Base-by-base conservation (phyloP, 2,329 filamentous ascomycete genomes). In the Orbilia oligospora region DNA sequence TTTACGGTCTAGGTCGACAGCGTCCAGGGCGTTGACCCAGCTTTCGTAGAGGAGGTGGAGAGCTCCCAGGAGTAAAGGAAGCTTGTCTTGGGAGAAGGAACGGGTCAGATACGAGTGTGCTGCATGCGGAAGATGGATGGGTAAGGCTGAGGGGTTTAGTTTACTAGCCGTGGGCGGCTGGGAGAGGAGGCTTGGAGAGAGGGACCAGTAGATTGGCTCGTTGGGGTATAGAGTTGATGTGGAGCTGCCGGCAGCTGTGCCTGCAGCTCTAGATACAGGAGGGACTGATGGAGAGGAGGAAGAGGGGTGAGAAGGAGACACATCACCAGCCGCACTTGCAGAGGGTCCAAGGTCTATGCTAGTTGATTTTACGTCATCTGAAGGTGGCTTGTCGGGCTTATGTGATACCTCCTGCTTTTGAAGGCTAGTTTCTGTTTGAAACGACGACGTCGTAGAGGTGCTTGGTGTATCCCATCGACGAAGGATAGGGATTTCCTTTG, bases 111-210 rank as follows among this genome's bases (percentile, higher is more conserved):
- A 72, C 0, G 69, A 73, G 27, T 72, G 64, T 5, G 70, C 76
- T 18, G 76, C 58, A 22, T 72, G 69, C 8, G 76, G 76, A 20
- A 79, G 58, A 41, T 79, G 76, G 22, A 79, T 79, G 6, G 76
- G 76, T 41, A 79, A 71, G 44, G 76, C 69, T 46, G 76, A 69
- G 12, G 76, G 76, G 56, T 79, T 79, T 18, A 51, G 69, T 58
- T 66, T 72, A 27, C 24, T 79, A 1, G 69, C 53, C 1, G 44
- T 22, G 14, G 76, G 76, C 16, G 76, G 68, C 30, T 79, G 55
- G 44, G 69, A 44, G 12, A 72, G 49, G 36, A 72, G 69, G 22
- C 48, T 73, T 18, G 64, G 65, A 8, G 73, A 71, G 3, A 79
- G 69, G 20, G 69, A 65, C 76, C 76, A 79, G 36, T 58, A 79